Evolutionary conservation across 208 protist genomes (phyloP), one percentile per base, ranked within the genome.

Genomic region (Porcisia hertigi): DNA sequence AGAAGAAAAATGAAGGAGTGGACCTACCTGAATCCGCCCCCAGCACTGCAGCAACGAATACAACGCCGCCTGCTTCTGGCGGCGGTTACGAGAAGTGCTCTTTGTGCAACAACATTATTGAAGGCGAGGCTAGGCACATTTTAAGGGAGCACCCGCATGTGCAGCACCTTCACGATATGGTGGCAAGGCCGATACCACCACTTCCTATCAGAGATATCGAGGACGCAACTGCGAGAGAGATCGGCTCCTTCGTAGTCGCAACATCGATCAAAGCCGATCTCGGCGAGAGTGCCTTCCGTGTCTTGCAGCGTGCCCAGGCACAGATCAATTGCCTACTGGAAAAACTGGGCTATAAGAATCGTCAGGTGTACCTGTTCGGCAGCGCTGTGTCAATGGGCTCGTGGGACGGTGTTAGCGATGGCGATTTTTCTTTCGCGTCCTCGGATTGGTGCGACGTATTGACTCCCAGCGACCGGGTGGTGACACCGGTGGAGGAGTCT

Each of bases 351-450:
- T 20, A 41, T 6, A 39, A 25, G 12, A 6, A 66, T 12, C 71
- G 77, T 0, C 1, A 36, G 12, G 84, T 93, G 23, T 97, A 88
- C 80, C 71, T 86, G 30, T 97, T 97, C 63, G 93, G 93, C 73
- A 93, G 90, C 57, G 88, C 86, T 58, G 89, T 95, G 12, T 82
- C 91, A 11, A 87, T 84, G 77, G 90, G 90, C 57, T 86, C 69
- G 14, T 97, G 93, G 91, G 93, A 97, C 79, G 93, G 93, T 16
- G 52, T 77, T 11, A 83, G 88, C 1, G 93, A 97, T 71, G 88
- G 79, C 45, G 93, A 97, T 75, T 95, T 95, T 74, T 80, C 87
- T 23, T 79, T 90, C 8, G 59, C 86, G n/a, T 75, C 67, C 57
- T 81, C 71, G 0, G 52, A 66, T 39, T 73, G 58, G 70, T 72